Evolutionary conservation across 1,284 basidiomycete genomes (phyloP).

Genomic region (Gymnopus androsaceus): DNA sequence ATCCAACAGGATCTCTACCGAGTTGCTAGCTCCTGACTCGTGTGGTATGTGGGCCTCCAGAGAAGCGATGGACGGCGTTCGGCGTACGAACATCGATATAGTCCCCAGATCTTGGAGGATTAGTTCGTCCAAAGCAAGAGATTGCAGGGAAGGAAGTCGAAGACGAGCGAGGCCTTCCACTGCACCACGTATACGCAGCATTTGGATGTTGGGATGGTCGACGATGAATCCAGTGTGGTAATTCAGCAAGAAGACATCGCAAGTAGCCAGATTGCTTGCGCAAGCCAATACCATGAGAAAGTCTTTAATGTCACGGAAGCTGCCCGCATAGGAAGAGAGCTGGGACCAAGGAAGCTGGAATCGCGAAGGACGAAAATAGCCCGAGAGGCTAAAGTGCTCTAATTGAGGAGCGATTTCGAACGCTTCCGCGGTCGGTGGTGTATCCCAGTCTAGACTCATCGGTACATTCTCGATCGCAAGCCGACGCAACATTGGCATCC

Average conservation of each 20-base stretch:
- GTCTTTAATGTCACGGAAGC: slow-evolving; percentile 5
- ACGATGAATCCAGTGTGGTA: neutral
- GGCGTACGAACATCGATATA: slow-evolving; percentile 6
- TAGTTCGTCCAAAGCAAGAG: neutral
- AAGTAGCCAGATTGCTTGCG: neutral
- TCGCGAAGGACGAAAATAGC: slow-evolving; percentile 3
- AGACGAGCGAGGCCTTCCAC: slow-evolving; percentile 3
- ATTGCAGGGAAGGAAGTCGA: neutral
- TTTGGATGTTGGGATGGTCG: neutral
- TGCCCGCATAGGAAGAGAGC: neutral
- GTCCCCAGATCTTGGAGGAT: neutral
- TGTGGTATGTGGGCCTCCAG: slow-evolving; percentile 1
- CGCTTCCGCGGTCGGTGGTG: slow-evolving; percentile 7
- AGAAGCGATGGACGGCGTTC: neutral
- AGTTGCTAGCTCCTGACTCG: neutral
- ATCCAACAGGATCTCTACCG: neutral
- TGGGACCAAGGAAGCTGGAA: slow-evolving; percentile 8
- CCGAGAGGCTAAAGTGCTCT: slow-evolving; percentile 4
- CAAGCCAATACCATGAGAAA: slow-evolving; percentile 1
- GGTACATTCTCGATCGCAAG: neutral
- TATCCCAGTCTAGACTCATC: neutral
- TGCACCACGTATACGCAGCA: neutral
- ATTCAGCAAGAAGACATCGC: slow-evolving; percentile 10
- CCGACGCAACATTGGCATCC: slow-evolving; percentile 1
- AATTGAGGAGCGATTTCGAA: slow-evolving; percentile 4